Base-by-base conservation (phyloP, 2,329 filamentous ascomycete species). In the Chaetomium sp. region DNA sequence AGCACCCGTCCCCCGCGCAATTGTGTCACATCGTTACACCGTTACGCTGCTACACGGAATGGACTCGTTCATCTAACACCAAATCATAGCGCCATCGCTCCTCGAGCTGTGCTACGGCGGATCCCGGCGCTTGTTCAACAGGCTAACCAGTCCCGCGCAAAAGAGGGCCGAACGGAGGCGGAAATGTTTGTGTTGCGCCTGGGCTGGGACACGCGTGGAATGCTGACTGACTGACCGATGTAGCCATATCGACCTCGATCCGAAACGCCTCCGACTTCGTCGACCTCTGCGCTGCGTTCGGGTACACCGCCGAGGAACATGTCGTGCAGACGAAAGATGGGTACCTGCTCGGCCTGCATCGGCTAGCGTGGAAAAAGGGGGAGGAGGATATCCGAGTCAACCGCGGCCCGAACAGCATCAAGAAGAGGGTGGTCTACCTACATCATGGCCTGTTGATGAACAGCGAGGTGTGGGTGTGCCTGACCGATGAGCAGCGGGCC, bases 401-500 rank as follows among this genome's bases (percentile, higher is more conserved):
- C 74, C 81, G 82, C 58, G 90, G 90, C 0, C 82, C 83, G 0
- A 82, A 83, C 42, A 89, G 88, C 72, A 71, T 90, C 31, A 85
- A 84, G 77, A 97, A 97, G 80, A 90, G 89, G 71, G 91, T 98
- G 57, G 88, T 95, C 7, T 99, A 98, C 76, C 81, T 99, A 68
- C 95, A 99, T 74, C 95, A 99, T 77, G 95, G 94, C 9, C 83
- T 99, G 64, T 85, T 99, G 74, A 99, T 99, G 95, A 98, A 97
- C 78, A 97, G 93, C 72, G 95, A 99, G 77, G 94, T 99, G 38
- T 99, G 95, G 95, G 92, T 98, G 9, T 96, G 92, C 74, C 80
- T 94, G 74, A 96, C 94, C 0, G 91, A 97, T 70, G 88, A 89
- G 70, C 85, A 96, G 76, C 86, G 93, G 70, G 94, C 90, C 70